Base-by-base conservation (phyloP, 2,329 filamentous ascomycete species). In the Neopestalotiopsis rosae region DNA sequence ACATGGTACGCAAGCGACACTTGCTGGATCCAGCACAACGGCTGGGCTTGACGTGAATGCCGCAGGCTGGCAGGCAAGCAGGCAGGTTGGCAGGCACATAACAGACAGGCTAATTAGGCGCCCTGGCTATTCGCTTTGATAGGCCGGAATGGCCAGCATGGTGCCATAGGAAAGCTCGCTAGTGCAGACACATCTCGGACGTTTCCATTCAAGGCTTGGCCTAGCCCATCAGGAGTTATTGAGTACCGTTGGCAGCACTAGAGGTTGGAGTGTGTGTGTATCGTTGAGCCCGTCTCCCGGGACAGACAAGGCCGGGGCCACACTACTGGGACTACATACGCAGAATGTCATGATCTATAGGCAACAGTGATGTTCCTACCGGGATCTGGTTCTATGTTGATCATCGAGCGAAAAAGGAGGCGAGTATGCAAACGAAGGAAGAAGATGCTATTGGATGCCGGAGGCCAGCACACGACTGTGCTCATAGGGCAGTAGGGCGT, bases 161-260 rank as follows among this genome's bases (percentile, higher is more conserved):
- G 45, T 52, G 45, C 34, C 34, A 38, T 9, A 38, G 34, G 24
- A 28, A 38, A 38, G 34, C 45, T 52, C 45, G 45, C 45, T 52
- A 52, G 45, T 52, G 45, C 45, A 52, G 45, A 52, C 45, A 52
- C 20, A 52, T 52, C 45, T 52, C 45, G 45, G 45, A 52, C 45
- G 45, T n/a, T 52, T 52, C 45, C 45, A 52, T 52, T 52, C 45
- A 20, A n/a, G 45, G 45, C 45, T 52, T 52, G 45, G 45, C 45
- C 45, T 9, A n/a, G 45, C 45, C 45, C n/a, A n/a, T 14, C 4
- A 52, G 34, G 34, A 52, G 17, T 49, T 49, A n/a, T n/a, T 17
- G 17, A 52, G 17, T 9, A 52, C 45, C 45, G 45, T 52, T 52
- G 45, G 45, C 24, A 28, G 24, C 24, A 52, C 6, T 38, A 10